Percentiles rank a stretch among this genome's conserved stretches.
phyloP scores from a whole-genome alignment of 1,284 basidiomycete species.

The Cutaneotrichosporon sp. region DNA sequence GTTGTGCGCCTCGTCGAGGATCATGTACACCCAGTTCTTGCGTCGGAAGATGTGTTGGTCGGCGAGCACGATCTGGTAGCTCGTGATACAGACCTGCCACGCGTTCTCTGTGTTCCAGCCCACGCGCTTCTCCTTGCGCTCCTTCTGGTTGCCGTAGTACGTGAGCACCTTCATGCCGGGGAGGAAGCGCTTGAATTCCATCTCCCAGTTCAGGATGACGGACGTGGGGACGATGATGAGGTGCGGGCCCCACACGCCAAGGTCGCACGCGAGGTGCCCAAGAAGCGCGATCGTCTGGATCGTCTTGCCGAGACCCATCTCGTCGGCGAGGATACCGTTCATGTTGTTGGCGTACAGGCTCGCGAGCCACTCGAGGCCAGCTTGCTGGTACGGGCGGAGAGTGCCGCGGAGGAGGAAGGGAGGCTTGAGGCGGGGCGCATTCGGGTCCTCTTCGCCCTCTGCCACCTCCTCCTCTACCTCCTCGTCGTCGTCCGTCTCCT shows the following conservation, averaged over 20 bases:
- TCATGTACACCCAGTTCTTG: slow-evolving; percentile 95
- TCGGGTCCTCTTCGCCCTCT: slow-evolving; percentile 58
- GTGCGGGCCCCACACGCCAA: slow-evolving; percentile 96
- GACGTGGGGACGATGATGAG: slow-evolving; percentile 94
- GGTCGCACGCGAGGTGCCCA: slow-evolving; percentile 89
- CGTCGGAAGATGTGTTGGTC: slow-evolving; percentile 94
- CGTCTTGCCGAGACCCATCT: slow-evolving; percentile 93
- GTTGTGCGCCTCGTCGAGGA: slow-evolving; percentile 96
- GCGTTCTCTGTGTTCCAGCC: slow-evolving; percentile 92
- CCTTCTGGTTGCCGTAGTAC: slow-evolving; percentile 89
- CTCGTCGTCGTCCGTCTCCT: slow-evolving; percentile 29
- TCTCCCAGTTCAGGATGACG: slow-evolving; percentile 96
- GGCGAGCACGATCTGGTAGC: slow-evolving; percentile 87
- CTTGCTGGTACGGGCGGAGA: slow-evolving; percentile 90
- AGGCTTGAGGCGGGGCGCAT: slow-evolving; percentile 63
- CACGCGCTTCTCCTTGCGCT: slow-evolving; percentile 87
- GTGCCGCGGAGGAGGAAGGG: slow-evolving; percentile 84
- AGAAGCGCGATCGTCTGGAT: slow-evolving; percentile 94
- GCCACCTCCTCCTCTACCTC: slow-evolving; percentile 28
- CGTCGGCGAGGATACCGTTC: slow-evolving; percentile 81
- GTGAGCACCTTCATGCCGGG: slow-evolving; percentile 90
- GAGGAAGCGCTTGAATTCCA: slow-evolving; percentile 98
- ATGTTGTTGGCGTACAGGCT: slow-evolving; percentile 81
- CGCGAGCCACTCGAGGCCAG: slow-evolving; percentile 93
- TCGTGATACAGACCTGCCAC: slow-evolving; percentile 96